Percentiles rank a stretch among this genome's conserved stretches.
Evolutionary conservation across 169 alveolate species (phyloP).

Genomic region (Besnoitia besnoiti): DNA sequence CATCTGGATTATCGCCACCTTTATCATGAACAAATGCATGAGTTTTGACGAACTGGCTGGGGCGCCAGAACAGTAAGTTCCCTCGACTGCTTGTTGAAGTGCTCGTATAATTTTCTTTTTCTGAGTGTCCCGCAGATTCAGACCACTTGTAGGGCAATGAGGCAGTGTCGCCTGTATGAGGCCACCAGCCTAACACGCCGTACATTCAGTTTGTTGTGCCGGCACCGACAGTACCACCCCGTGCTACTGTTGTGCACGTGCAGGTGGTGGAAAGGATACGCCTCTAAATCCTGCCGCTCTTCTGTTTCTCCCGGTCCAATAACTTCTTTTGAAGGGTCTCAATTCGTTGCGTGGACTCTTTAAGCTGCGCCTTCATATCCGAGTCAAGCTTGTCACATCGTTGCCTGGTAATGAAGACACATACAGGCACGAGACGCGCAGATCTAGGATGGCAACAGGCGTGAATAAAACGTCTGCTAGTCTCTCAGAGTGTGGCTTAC

Average conservation of each 20-base stretch:
- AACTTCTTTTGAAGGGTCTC: conserved; percentile 43
- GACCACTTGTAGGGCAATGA: conserved; percentile 51
- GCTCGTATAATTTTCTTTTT: background rate
- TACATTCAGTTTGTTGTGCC: too few relatives aligned
- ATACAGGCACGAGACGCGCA: background rate
- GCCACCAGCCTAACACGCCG: too few relatives aligned
- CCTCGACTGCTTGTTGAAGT: background rate
- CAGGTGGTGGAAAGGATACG: background rate
- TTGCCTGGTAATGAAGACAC: conserved; percentile 4
- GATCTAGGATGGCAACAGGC: background rate
- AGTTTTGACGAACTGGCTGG: conserved; percentile 60
- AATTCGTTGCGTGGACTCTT: conserved; percentile 32
- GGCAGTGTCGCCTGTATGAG: background rate
- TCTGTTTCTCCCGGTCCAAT: conserved; percentile 44
- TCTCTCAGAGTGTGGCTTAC: background rate
- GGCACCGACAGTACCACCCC: too few relatives aligned
- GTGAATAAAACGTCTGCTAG: background rate
- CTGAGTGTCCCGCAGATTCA: conserved; percentile 34
- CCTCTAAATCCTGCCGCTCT: conserved; percentile 27
- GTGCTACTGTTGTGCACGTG: background rate
- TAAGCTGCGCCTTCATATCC: conserved; percentile 19
- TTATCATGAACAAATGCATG: conserved; percentile 58
- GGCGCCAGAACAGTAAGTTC: conserved; percentile 58
- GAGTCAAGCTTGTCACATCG: conserved; percentile 45
- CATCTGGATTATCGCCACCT: conserved; percentile 63